Evolutionary conservation across 768 basidiomycete genomes (phyloP).

Genomic region (Dictyophora rubrovolvata): DNA sequence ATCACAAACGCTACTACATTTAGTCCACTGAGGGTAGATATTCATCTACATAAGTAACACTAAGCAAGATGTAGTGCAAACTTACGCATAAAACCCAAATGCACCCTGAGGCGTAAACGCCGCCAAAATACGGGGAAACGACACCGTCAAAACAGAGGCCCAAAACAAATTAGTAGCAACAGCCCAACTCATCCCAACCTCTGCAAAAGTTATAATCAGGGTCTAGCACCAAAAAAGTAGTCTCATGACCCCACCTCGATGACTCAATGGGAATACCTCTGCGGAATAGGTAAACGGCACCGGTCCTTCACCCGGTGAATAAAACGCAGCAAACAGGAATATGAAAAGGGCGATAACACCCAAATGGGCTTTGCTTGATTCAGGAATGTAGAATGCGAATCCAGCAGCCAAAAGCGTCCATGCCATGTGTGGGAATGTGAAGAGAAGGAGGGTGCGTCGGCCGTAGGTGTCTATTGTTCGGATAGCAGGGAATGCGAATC

Average conservation of each 20-base stretch:
- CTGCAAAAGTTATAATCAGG: conserved; percentile 14
- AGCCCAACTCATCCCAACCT: conserved; percentile 38
- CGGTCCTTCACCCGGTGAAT: conserved; percentile 27
- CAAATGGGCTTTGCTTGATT: conserved; percentile 25
- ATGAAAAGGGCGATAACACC: conserved; percentile 30
- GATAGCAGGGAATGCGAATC: conserved; percentile 16
- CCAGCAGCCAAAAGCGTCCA: conserved; percentile 67
- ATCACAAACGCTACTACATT: conserved; percentile 41
- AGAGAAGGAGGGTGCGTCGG: conserved; percentile 62
- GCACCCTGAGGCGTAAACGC: conserved; percentile 29
- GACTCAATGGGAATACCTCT: conserved; percentile 21
- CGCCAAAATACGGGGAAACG: conserved; percentile 47
- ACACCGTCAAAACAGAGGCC: conserved; percentile 44
- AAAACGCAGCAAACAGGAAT: conserved; percentile 29
- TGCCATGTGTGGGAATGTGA: conserved; percentile 78
- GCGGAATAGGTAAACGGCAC: conserved; percentile 23
- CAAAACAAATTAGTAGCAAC: conserved; percentile 42
- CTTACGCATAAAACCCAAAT: conserved; percentile 16
- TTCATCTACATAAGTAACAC: conserved; percentile 47
- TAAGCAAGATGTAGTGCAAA: conserved; percentile 12
- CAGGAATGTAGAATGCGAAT: conserved; percentile 51
- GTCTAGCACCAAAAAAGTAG: conserved; percentile 12
- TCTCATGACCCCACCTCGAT: conserved; percentile 24
- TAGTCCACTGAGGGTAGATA: conserved; percentile 20
- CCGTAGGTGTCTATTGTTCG: conserved; percentile 59